A percentile compares a stretch with the other conserved stretches of the same genome.
phyloP scores from a whole-genome alignment of 768 basidiomycete genomes.

The Phanerodontia chrysosporium region DNA sequence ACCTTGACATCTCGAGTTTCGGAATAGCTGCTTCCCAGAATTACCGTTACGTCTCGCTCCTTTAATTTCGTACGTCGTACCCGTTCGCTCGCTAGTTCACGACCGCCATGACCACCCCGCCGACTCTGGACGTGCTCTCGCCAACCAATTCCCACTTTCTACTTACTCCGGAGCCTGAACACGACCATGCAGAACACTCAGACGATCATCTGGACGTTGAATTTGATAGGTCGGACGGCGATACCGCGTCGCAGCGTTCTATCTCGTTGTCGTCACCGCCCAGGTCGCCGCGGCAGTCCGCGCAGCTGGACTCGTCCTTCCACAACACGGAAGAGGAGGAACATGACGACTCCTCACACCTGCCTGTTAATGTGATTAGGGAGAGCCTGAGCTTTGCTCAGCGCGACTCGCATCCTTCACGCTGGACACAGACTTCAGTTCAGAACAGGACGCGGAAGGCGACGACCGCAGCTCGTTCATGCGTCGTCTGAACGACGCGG shows the following conservation, averaged over 20 bases:
- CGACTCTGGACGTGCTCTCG: neutral
- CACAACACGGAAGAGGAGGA: slow-evolving; percentile 13
- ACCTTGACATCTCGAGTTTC: neutral
- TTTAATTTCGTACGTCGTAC: neutral
- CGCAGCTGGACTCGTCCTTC: neutral
- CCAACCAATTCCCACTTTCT: slow-evolving; percentile 20
- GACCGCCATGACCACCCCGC: neutral
- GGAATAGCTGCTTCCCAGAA: neutral
- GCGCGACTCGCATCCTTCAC: slow-evolving; percentile 15
- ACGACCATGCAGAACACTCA: slow-evolving; percentile 9
- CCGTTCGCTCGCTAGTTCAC: neutral
- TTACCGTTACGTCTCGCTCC: neutral
- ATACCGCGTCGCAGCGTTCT: slow-evolving; percentile 77
- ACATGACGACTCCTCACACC: slow-evolving; percentile 16
- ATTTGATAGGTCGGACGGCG: slow-evolving; percentile 41
- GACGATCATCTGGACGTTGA: slow-evolving; percentile 13
- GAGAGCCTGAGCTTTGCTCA: slow-evolving; percentile 18
- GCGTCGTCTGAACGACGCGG: slow-evolving; percentile 34
- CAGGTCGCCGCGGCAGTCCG: slow-evolving; percentile 40
- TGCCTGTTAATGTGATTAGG: slow-evolving; percentile 19
- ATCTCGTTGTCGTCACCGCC: slow-evolving; percentile 69
- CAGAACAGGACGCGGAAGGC: slow-evolving; percentile 39
- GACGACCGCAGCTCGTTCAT: slow-evolving; percentile 52
- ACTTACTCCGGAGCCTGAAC: slow-evolving; percentile 17
- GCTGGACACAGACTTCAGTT: slow-evolving; percentile 49